Conservation (phyloP, 1,284 basidiomycete genomes). For the Tremellales sp. region DNA sequence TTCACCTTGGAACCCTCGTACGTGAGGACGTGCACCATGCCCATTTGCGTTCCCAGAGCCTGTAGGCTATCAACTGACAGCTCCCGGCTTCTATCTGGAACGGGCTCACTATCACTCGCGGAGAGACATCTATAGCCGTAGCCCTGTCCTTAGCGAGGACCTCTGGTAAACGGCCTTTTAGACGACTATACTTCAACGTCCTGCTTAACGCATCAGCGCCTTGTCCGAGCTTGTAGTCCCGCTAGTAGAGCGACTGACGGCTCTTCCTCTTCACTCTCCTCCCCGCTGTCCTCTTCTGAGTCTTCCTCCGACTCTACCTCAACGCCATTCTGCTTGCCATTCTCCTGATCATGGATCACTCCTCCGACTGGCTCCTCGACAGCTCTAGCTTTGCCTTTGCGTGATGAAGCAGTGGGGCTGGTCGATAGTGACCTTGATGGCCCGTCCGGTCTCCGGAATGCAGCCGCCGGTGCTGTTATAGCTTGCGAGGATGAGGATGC, state of each 20-base stretch:
- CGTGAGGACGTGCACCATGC: slow-evolving; percentile 83
- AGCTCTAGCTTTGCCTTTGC: slow-evolving; percentile 3
- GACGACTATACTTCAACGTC: slow-evolving; percentile 81
- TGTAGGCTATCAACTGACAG: slow-evolving; percentile 38
- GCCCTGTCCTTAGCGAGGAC: slow-evolving; percentile 85
- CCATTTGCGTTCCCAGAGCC: slow-evolving; percentile 86
- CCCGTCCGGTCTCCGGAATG: no score
- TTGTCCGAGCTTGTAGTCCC: background rate
- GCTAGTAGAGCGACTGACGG: slow-evolving; percentile 26
- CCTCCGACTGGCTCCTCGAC: slow-evolving; percentile 10
- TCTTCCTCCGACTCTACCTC: slow-evolving; percentile 33
- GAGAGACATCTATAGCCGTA: slow-evolving; percentile 73
- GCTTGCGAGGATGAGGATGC: no score
- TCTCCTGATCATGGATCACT: slow-evolving; percentile 11
- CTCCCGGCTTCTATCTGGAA: no score
- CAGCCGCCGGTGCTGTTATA: no score
- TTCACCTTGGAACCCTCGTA: slow-evolving; percentile 77
- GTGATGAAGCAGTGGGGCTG: no score
- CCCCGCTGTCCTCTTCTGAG: slow-evolving; percentile 21
- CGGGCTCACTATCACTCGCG: slow-evolving; percentile 63
- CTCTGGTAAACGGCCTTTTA: slow-evolving; percentile 69
- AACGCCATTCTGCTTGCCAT: slow-evolving; percentile 21
- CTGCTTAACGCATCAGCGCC: slow-evolving; percentile 23
- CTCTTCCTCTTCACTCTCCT: slow-evolving; percentile 46
- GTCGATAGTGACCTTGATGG: no score